Percentiles rank a stretch among this genome's conserved stretches.
These are phyloP conservation scores for Seiridium unicorne DNA, from an alignment of 2,329 filamentous ascomycete species.

Conservation along the genomic window DNA sequence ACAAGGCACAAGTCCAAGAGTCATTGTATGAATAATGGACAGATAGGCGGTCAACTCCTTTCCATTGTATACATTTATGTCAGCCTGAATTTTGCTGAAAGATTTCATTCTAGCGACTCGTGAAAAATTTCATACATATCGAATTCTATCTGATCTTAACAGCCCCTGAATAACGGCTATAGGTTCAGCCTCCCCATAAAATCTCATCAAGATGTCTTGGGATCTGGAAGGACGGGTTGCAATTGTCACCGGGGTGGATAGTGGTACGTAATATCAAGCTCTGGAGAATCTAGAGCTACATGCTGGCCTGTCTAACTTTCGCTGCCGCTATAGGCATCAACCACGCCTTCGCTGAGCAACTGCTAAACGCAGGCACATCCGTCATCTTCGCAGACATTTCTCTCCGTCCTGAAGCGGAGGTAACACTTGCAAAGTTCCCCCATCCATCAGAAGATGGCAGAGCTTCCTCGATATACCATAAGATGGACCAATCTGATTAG, in stretches of 20 bases:
- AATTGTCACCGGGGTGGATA: slow-evolving; percentile 7
- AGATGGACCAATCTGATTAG: slow-evolving; percentile 19
- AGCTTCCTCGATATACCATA: slow-evolving; percentile 10
- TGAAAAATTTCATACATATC: no score
- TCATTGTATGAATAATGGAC: no score
- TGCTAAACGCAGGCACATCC: background rate
- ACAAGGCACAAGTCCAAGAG: no score
- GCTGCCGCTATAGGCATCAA: background rate
- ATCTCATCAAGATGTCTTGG: background rate
- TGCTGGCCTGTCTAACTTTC: background rate
- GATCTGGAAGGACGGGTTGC: slow-evolving; percentile 4
- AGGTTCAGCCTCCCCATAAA: background rate
- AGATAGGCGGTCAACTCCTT: no score
- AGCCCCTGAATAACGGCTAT: no score
- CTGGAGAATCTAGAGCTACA: background rate
- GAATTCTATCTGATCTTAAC: no score
- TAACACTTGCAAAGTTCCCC: slow-evolving; percentile 4
- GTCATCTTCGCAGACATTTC: slow-evolving; percentile 1
- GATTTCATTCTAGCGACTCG: no score
- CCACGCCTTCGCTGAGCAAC: background rate
- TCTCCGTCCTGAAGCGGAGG: slow-evolving; percentile 4
- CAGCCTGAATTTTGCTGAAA: no score
- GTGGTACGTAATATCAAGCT: slow-evolving; percentile 1
- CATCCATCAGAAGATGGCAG: slow-evolving; percentile 8
- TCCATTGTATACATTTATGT: no score